A percentile compares a stretch with the other conserved stretches of the same genome.
These are phyloP conservation scores for Solanum microdontum DNA, from an alignment of 257 asterid genomes.

Conservation along the genomic window DNA sequence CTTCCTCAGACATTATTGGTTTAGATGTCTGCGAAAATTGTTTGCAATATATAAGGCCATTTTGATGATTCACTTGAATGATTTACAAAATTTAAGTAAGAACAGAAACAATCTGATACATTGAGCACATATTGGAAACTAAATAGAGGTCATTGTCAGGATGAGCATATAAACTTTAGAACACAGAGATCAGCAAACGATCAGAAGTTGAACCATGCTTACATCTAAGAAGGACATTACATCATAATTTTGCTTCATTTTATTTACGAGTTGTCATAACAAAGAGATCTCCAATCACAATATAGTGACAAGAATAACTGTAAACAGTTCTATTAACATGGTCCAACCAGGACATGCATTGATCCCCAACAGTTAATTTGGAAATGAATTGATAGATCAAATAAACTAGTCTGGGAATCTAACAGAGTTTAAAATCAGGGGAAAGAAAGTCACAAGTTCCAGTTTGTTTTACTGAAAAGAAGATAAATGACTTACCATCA, in stretches of 20 bases:
- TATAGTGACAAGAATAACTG: background rate
- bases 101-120: background rate
- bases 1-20: conserved; percentile 76
- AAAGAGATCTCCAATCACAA: background rate
- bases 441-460: background rate
- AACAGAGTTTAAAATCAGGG: background rate
- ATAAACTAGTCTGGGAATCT: background rate
- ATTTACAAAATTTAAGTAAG: background rate
- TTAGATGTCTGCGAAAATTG: conserved; percentile 47
- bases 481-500: conserved; percentile 55
- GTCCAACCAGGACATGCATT: background rate
- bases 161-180: background rate
- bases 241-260: background rate
- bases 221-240: background rate
- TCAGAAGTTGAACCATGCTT: background rate
- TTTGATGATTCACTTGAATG: background rate
- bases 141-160: background rate
- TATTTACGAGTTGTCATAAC: background rate
- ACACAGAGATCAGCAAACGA: background rate
- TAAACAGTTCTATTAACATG: background rate
- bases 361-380: background rate
- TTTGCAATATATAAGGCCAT: background rate
- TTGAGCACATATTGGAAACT: background rate
- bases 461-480: background rate
- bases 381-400: background rate